These are phyloP conservation scores for Hypoxylon subgilvum DNA, from an alignment of 495 filamentous ascomycete genomes.

Conservation along the genomic window DNA sequence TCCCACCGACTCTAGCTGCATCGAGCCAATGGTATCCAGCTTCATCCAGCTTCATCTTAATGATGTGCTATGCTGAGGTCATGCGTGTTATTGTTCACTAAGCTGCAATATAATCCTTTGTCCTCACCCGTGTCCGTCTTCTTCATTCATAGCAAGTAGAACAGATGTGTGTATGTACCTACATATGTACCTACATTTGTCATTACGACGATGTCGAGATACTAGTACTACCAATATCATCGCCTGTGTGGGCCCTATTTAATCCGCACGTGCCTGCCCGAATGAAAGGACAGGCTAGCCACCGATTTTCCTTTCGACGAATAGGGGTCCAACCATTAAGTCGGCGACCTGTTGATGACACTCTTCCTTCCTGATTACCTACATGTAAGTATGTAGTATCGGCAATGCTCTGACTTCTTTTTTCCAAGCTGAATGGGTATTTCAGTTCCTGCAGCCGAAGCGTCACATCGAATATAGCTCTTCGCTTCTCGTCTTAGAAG, in stretches of 20 bases:
- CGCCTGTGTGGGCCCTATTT: slow-evolving; percentile 17
- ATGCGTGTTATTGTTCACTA: slow-evolving; percentile 26
- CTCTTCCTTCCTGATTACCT: slow-evolving; percentile 4
- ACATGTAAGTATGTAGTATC: no score
- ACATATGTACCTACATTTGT: no score
- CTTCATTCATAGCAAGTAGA: not conserved
- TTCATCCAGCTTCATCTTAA: slow-evolving; percentile 36
- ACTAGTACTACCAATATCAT: no score
- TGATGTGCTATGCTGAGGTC: slow-evolving; percentile 28
- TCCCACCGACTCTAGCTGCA: slow-evolving; percentile 31
- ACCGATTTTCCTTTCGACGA: slow-evolving; percentile 2
- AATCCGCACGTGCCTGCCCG: slow-evolving; percentile 20
- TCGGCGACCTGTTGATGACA: slow-evolving; percentile 11
- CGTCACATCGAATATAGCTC: slow-evolving; percentile 18
- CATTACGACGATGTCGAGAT: no score
- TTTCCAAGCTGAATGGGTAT: slow-evolving; percentile 3
- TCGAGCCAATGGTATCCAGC: slow-evolving; percentile 26
- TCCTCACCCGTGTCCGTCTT: slow-evolving; percentile 4
- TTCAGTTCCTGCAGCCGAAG: slow-evolving; percentile 18
- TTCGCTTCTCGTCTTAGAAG: slow-evolving; percentile 26
- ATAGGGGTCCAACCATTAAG: slow-evolving; percentile 15
- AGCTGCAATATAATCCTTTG: slow-evolving; percentile 7
- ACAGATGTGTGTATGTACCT: no score
- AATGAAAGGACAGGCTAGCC: slow-evolving; percentile 5
- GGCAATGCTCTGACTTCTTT: no score